phyloP scores from a whole-genome alignment of 805 yeast genomes.

The Huiozyma naganishii region DNA sequence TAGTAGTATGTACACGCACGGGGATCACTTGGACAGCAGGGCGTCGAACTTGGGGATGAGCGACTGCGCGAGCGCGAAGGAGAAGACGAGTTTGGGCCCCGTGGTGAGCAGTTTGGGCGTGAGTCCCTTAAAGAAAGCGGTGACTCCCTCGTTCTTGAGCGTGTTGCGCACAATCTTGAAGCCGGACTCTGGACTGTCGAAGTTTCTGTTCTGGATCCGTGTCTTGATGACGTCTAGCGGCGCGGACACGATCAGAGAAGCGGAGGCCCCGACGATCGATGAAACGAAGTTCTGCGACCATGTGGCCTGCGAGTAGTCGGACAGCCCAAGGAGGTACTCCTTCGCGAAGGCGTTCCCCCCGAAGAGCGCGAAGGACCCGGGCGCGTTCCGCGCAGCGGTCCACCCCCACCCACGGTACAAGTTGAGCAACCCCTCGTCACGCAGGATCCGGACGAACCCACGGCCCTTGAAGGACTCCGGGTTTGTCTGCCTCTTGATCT shows the following conservation, averaged over 20 bases:
- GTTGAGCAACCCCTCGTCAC: constrained; percentile 80
- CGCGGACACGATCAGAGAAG: constrained; percentile 92
- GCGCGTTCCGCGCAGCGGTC: constrained; percentile 99
- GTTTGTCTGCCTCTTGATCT: constrained; percentile 97
- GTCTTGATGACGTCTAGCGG: constrained; percentile 98
- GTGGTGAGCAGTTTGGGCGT: constrained; percentile 94
- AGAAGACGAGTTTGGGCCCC: constrained; percentile 95
- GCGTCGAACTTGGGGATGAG: constrained; percentile 93
- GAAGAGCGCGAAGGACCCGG: constrained; percentile 93
- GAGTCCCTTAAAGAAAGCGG: constrained; percentile 91
- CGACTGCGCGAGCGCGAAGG: constrained; percentile 96
- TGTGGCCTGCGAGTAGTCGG: constrained; percentile 83
- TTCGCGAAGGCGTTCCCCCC: constrained; percentile 99
- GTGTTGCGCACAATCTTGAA: constrained; percentile 86
- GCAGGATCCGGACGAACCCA: constrained; percentile 76
- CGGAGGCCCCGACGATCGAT: constrained; percentile 92
- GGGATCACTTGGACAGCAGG: constrained; percentile 28
- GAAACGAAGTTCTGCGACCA: constrained; percentile 93
- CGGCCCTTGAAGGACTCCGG: constrained; percentile 99
- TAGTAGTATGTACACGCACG: background rate
- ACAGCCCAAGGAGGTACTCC: constrained; percentile 80
- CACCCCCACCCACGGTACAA: constrained; percentile 98
- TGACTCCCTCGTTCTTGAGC: constrained; percentile 79
- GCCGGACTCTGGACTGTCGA: constrained; percentile 92
- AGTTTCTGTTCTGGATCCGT: constrained; percentile 92